phyloP scores from a whole-genome alignment of 2,329 filamentous ascomycete species.

The Amauroascus verrucosus region DNA sequence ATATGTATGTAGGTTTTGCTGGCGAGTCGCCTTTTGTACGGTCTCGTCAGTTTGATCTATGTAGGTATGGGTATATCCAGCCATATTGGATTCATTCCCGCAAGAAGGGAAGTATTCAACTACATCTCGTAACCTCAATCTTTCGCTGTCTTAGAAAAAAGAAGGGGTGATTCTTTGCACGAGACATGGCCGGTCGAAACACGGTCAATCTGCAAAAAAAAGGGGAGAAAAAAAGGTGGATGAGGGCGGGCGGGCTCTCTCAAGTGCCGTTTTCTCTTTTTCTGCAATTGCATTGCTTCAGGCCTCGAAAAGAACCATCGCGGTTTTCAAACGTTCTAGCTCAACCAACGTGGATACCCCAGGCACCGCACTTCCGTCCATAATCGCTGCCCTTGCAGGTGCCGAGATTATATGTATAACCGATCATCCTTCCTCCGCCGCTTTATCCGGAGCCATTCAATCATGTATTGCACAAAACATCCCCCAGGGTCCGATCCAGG shows the following conservation, averaged over 20 bases:
- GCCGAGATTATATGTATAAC: conserved; percentile 39
- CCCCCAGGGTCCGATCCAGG: conserved; percentile 15
- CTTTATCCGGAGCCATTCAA: conserved; percentile 34
- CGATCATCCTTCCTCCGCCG: conserved; percentile 40
- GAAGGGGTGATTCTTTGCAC: background rate
- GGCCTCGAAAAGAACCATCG: no score
- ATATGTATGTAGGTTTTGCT: conserved; percentile 9
- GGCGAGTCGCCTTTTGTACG: background rate
- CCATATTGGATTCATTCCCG: background rate
- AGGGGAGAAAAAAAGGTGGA: no score
- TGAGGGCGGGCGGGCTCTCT: no score
- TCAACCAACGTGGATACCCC: background rate
- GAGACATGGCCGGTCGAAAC: no score
- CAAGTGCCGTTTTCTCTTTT: no score
- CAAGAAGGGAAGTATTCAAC: background rate
- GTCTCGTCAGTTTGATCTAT: conserved; percentile 6
- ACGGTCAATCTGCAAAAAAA: no score
- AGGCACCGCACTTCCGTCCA: conserved; percentile 36
- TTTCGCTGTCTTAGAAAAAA: background rate
- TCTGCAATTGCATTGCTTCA: no score
- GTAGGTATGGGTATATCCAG: conserved; percentile 7
- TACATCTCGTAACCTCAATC: background rate
- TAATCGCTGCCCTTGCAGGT: conserved; percentile 29
- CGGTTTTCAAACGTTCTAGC: background rate
- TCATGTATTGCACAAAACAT: conserved; percentile 42